These are phyloP conservation scores for Cymbidium sinense DNA, from an alignment of 106 monocot species.

Conservation along the genomic window DNA sequence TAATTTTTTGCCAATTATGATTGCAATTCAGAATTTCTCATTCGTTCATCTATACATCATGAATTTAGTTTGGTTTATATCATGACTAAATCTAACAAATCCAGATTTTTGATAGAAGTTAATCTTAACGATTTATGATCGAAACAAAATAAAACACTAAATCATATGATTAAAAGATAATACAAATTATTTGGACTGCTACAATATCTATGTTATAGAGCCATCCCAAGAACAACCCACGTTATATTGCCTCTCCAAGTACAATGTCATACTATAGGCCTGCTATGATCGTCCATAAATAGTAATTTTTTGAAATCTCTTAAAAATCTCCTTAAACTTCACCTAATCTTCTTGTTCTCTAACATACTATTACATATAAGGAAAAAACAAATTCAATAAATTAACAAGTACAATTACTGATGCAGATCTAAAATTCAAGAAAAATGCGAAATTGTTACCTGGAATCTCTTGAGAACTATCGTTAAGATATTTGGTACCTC, in stretches of 20 bases:
- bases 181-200: background rate
- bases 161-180: background rate
- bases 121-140: background rate
- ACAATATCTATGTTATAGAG: no score
- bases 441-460: conserved; percentile 41
- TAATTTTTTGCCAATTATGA: background rate
- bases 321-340: background rate
- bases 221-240: no score
- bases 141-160: background rate
- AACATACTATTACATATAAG: background rate
- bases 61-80: background rate
- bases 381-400: background rate
- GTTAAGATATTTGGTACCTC: conserved; percentile 97
- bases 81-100: background rate
- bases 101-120: background rate
- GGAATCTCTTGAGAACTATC: conserved; percentile 97
- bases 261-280: no score
- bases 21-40: background rate
- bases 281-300: background rate
- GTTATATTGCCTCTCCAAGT: no score
- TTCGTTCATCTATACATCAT: background rate
- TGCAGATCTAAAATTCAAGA: background rate
- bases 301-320: background rate
- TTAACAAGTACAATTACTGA: background rate
- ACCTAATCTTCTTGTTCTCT: background rate